Base-by-base conservation (phyloP, 2,329 filamentous ascomycete species). In the Exserohilum rostratum region DNA sequence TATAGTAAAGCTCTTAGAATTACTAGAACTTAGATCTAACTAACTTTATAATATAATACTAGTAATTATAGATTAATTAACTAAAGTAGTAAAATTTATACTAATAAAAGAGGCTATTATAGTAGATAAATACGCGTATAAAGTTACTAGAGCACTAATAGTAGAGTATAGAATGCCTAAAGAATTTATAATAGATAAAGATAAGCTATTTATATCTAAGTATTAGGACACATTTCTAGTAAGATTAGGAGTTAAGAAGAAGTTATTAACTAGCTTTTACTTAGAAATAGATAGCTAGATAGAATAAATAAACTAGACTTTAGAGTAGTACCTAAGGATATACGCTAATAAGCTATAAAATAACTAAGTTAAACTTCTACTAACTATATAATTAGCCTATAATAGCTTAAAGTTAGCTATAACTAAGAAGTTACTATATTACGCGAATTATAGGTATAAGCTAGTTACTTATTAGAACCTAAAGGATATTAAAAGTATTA, bases 191-290 rank as follows among this genome's bases (percentile, higher is more conserved):
- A 45, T 15, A 10, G 20, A 45, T 34, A 11, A 13, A 31, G 11
- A 45, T n/a, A 33, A 45, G 17, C 22, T 46, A 35, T 46, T 46
- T 46, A 46, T 11, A 7, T 46, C 20, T 10, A 46, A 46, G 6
- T 46, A 35, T 25, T 46, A 35, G 18, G 11, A 20, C 7, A 46
- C 20, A 31, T 35, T 46, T 4, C n/a, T 46, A 25, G 43, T 11
- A 25, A 35, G 27, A 35, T 10, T 39, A 25, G 37, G 17, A 7
- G 20, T 20, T 38, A 38, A 38, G 17, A 34, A 15, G 31, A 34
- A 34, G 31, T 6, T 34, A n/a, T 34, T n/a, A 34, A 34, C n/a
- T 15, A n/a, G 31, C 31, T 34, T 34, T 6, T 15, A 34, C 13
- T 7, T 15, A 25, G 4, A 25, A 25, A 25, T 7, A 5, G 7